Conservation (phyloP, 176 grass and related monocot species). For the Urochloa ruziziensis region DNA sequence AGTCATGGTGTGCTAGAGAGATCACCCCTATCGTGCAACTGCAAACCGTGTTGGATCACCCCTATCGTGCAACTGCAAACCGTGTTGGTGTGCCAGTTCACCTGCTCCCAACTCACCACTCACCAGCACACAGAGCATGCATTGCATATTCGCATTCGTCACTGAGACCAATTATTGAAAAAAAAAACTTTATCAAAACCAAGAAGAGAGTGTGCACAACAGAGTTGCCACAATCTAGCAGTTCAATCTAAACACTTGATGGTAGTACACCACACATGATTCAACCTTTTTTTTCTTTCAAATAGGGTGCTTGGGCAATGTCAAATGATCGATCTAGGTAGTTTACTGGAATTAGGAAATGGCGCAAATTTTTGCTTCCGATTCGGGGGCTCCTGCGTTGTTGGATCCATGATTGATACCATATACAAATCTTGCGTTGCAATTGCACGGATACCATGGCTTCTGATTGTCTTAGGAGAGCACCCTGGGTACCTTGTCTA, state of each 20-base stretch:
- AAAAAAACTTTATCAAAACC: too few relatives aligned
- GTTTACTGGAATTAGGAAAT: neutral
- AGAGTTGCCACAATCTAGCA: neutral
- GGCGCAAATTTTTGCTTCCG: too few relatives aligned
- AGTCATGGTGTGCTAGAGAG: slow-evolving; percentile 12
- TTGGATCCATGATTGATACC: neutral
- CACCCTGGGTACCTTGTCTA: slow-evolving; percentile 31
- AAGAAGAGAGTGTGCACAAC: neutral
- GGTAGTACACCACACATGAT: neutral
- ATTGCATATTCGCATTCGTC: neutral
- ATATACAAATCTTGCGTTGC: neutral
- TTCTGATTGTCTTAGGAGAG: slow-evolving; percentile 16
- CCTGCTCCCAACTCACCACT: slow-evolving; percentile 48
- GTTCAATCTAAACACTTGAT: neutral
- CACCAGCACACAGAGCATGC: neutral
- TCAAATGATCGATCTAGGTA: neutral
- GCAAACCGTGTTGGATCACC: neutral
- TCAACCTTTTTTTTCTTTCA: slow-evolving; percentile 1
- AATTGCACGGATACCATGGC: neutral
- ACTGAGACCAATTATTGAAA: slow-evolving; percentile 31
- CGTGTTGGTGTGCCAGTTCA: slow-evolving; percentile 19
- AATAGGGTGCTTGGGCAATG: neutral
- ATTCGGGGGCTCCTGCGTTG: neutral
- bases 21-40: slow-evolving; percentile 6
- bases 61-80: too few relatives aligned